Conservation (phyloP, 2,329 filamentous ascomycete genomes). For the Pseudogymnoascus sp. region DNA sequence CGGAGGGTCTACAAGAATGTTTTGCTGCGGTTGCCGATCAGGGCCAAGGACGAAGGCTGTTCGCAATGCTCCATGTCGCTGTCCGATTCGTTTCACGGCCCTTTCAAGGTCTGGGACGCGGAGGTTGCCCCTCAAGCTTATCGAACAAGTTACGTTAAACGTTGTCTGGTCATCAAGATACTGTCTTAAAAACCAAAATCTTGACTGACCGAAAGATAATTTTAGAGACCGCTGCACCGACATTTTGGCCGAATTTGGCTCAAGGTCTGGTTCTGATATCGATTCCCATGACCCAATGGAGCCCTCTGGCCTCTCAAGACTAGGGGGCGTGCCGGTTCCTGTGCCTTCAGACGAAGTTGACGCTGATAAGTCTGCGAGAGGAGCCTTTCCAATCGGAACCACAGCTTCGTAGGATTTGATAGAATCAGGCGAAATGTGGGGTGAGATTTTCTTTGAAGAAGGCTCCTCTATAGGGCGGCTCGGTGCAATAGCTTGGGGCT, state of each 20-base stretch:
- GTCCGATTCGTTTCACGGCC: conserved; percentile 18
- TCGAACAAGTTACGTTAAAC: conserved; percentile 20
- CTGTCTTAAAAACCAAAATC: conserved; percentile 23
- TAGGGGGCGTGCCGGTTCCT: not conserved
- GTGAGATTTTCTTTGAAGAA: not conserved
- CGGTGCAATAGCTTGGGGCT: not conserved
- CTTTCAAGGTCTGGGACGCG: conserved; percentile 15
- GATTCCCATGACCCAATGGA: not conserved
- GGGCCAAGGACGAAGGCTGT: conserved; percentile 20
- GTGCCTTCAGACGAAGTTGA: not conserved
- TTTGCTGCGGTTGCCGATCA: not conserved
- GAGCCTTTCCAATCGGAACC: not conserved
- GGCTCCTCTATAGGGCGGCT: not conserved
- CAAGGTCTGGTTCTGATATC: not conserved
- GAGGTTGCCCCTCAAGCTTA: conserved; percentile 20
- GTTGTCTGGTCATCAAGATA: conserved; percentile 23
- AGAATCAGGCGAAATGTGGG: not conserved
- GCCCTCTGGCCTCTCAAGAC: not conserved
- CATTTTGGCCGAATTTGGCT: conserved; percentile 2
- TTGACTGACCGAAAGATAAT: conserved; percentile 13
- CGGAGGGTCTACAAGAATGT: not conserved
- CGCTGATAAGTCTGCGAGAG: not conserved
- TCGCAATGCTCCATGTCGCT: conserved; percentile 24
- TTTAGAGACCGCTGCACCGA: not conserved
- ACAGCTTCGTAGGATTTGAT: not conserved